phyloP scores from a whole-genome alignment of 257 asterid species.

The Solanum lignicaule region DNA sequence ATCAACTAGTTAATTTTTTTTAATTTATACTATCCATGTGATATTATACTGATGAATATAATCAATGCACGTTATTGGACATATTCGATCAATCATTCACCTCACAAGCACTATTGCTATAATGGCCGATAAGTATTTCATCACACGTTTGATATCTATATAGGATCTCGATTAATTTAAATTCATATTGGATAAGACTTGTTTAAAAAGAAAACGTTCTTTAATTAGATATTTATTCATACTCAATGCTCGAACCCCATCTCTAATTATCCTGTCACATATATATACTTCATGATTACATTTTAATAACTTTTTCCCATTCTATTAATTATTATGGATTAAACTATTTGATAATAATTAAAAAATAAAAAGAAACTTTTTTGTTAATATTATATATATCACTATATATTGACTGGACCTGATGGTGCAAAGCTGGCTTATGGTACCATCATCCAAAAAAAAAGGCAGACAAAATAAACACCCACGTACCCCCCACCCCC shows the following conservation, averaged over 20 bases:
- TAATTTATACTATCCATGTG: neutral
- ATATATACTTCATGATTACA: neutral
- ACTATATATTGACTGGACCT: neutral
- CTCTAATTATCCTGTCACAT: neutral
- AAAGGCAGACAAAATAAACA: neutral
- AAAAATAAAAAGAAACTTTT: neutral
- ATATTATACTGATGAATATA: neutral
- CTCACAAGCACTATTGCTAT: neutral
- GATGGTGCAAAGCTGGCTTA: constrained; percentile 1
- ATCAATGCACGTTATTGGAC: neutral
- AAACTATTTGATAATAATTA: neutral
- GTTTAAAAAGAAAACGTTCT: accelerated
- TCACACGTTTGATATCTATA: too few relatives aligned
- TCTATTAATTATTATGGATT: neutral
- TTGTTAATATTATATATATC: neutral
- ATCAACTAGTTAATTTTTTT: neutral
- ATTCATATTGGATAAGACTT: accelerated
- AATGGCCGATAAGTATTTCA: neutral
- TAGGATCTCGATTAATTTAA: accelerated
- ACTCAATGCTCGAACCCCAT: accelerated
- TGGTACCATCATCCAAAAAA: neutral
- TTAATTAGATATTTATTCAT: neutral
- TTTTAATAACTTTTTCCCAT: neutral
- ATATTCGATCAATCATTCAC: neutral
- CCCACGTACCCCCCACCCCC: neutral